Conservation (phyloP, 2,329 filamentous ascomycete species). For the Aspergillus persii region DNA sequence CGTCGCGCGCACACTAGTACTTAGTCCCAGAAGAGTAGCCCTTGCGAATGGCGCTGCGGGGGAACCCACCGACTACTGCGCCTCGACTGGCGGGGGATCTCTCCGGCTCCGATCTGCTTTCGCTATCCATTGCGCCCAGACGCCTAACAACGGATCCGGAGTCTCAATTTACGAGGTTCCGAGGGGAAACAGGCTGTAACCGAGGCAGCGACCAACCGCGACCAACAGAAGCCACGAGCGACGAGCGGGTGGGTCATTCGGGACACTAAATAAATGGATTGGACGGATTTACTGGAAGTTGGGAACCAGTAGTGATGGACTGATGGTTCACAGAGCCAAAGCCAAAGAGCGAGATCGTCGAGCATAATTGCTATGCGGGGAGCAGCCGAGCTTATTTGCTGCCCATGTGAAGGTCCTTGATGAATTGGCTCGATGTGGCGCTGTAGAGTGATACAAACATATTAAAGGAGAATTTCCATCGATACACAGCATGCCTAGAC, state of each 20-base stretch:
- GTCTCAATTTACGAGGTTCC: neutral
- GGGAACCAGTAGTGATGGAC: too few relatives aligned
- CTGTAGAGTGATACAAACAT: too few relatives aligned
- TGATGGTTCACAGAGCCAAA: too few relatives aligned
- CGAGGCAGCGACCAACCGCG: neutral
- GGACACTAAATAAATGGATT: neutral
- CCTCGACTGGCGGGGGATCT: neutral
- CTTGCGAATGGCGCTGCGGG: constrained; percentile 8
- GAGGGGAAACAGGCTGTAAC: neutral
- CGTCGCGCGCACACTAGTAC: neutral
- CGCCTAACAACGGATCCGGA: too few relatives aligned
- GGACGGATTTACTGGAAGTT: too few relatives aligned
- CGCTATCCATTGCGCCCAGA: neutral
- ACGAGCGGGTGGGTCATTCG: neutral
- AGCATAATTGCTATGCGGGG: neutral
- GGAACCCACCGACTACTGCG: neutral
- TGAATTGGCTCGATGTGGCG: neutral
- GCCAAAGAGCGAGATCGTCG: too few relatives aligned
- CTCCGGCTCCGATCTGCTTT: neutral
- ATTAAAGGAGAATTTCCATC: too few relatives aligned
- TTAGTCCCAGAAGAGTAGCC: constrained; percentile 9
- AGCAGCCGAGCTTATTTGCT: neutral
- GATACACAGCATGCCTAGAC: too few relatives aligned
- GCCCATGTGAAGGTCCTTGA: neutral
- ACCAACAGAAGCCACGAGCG: neutral